phyloP scores from a whole-genome alignment of 2,329 filamentous ascomycete genomes.

The Arachnopeziza araneosa region DNA sequence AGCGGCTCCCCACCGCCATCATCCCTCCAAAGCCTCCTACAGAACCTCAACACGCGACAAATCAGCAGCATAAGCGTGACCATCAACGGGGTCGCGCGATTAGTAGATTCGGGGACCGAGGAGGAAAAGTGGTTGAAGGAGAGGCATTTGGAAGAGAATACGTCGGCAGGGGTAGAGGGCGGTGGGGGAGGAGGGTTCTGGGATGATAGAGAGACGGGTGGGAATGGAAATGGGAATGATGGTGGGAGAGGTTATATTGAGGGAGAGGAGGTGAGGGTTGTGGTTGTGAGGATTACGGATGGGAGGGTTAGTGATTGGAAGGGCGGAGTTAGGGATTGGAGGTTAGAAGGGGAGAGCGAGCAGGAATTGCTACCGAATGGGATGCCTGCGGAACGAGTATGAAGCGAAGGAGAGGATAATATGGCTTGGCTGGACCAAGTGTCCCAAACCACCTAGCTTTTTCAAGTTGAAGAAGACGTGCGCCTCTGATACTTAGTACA shows the following conservation, averaged over 20 bases:
- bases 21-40: slow-evolving; percentile 73
- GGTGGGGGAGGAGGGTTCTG: slow-evolving; percentile 24
- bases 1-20: slow-evolving; percentile 56
- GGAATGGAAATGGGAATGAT: slow-evolving; percentile 27
- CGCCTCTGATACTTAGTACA: too few species aligned
- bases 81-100: slow-evolving; percentile 79
- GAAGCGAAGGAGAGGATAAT: too few species aligned
- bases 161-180: slow-evolving; percentile 55
- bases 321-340: slow-evolving; percentile 82
- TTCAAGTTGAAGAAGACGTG: too few species aligned
- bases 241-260: slow-evolving; percentile 64
- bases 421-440: too few species aligned
- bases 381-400: not conserved
- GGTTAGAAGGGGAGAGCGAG: slow-evolving; percentile 11
- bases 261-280: slow-evolving; percentile 78
- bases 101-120: slow-evolving; percentile 67
- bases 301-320: slow-evolving; percentile 93
- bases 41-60: slow-evolving; percentile 86
- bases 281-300: slow-evolving; percentile 77
- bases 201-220: slow-evolving; percentile 26
- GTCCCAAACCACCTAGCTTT: too few species aligned
- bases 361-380: slow-evolving; percentile 4
- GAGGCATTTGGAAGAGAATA: slow-evolving; percentile 86
- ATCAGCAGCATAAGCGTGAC: slow-evolving; percentile 87
- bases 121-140: slow-evolving; percentile 82